Evolutionary conservation across 345 rosid genomes (phyloP), one percentile per base, ranked within the genome.

Genomic region (Lepidium africanum): DNA sequence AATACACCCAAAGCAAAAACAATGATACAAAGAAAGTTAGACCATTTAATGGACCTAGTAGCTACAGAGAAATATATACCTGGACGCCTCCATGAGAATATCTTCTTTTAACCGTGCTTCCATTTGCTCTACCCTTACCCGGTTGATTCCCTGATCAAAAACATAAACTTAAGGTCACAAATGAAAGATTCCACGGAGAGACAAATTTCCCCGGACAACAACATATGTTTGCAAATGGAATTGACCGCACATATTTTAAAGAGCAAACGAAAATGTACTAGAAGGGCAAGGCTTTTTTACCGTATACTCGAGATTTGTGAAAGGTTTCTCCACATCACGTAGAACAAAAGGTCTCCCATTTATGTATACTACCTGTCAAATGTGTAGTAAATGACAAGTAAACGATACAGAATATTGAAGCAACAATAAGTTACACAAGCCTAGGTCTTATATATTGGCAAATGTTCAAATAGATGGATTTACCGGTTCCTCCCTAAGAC

Each of bases 401-500:
- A 57, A 52, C 54, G 63, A 53, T 45, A 71, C 15, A 62, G 35
- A 4, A 27, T 17, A 32, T 9, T 0, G 40, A 19, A 56, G 42
- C 12, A 63, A 53, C 62, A 35, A 39, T 11, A 54, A 63, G 14
- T 15, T 9, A 54, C 63, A 55, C 63, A 72, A 13, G 10, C 35
- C 23, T 21, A 72, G 37, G 27, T 36, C 19, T 19, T 30, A 17
- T 5, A 51, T 39, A 38, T 19, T 37, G 35, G 3, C 13, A 36
- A 15, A 55, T 59, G 8, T 49, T 32, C 6, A 2, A 39, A 17
- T 10, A 76, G 42, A 63, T 53, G 33, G 16, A 15, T 30, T 70
- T 87, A 90, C 97, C 79, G 97, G 97, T 75, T 93, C 99, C 79
- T 93, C 99, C 0, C 99, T 92, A 50, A 93, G 97, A 76, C 82